Conservation (phyloP, 139 green algal species). For the Auxenochlorella protothecoides region DNA sequence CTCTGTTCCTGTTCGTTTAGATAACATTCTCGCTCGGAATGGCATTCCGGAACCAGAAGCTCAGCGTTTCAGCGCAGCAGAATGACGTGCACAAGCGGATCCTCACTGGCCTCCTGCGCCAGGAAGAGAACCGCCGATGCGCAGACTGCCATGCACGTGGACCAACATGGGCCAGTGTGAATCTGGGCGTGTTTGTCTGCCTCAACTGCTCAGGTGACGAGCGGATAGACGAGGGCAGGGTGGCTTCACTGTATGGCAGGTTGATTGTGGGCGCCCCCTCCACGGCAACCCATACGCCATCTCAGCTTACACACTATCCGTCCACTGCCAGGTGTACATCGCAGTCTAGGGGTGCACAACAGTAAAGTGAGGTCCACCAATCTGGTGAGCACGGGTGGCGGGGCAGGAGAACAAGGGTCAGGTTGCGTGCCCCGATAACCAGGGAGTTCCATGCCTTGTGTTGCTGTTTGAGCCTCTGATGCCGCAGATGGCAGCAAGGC, state of each 20-base stretch:
- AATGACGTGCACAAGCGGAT: slow-evolving; percentile 66
- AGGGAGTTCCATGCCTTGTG: neutral
- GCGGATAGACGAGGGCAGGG: too few relatives aligned
- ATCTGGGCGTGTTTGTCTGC: slow-evolving; percentile 83
- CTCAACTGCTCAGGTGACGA: slow-evolving; percentile 67
- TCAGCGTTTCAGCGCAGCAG: slow-evolving; percentile 53
- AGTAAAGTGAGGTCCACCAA: slow-evolving; percentile 77
- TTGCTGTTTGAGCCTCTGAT: too few relatives aligned
- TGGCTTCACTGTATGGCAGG: too few relatives aligned
- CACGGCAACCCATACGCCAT: too few relatives aligned
- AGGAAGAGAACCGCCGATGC: slow-evolving; percentile 70
- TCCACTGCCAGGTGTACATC: slow-evolving; percentile 52
- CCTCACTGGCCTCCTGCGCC: slow-evolving; percentile 50
- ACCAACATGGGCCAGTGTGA: slow-evolving; percentile 76
- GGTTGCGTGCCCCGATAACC: too few relatives aligned
- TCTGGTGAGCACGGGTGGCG: slow-evolving; percentile 6
- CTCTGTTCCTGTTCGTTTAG: neutral
- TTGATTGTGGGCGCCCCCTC: neutral
- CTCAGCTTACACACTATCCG: too few relatives aligned
- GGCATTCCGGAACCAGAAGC: slow-evolving; percentile 50
- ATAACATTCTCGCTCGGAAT: neutral
- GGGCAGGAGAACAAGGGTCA: too few relatives aligned
- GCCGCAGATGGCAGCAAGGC: too few relatives aligned
- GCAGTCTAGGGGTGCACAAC: slow-evolving; percentile 79
- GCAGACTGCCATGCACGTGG: slow-evolving; percentile 69